Evolutionary conservation across 768 basidiomycete species (phyloP).

Genomic region (Jaapia argillacea): DNA sequence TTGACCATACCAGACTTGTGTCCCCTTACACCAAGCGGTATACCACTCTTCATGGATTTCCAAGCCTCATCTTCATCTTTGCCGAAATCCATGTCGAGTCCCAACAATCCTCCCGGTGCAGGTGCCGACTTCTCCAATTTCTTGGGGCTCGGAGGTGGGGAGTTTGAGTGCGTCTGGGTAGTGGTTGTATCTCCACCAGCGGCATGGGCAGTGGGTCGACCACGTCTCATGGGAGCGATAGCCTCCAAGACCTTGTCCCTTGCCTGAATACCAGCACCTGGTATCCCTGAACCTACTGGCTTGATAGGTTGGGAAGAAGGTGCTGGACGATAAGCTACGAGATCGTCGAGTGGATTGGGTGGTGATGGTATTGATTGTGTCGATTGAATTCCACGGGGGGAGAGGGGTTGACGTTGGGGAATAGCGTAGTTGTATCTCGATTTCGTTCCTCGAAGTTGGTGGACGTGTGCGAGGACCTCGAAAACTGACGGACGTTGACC

Average conservation of each 20-base stretch:
- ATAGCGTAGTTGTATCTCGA: constrained; percentile 66
- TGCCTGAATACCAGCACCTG: constrained; percentile 52
- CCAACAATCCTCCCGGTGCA: not conserved
- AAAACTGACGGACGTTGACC: constrained; percentile 80
- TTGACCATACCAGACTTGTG: constrained; percentile 18
- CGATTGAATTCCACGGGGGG: constrained; percentile 17
- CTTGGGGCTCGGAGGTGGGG: not conserved
- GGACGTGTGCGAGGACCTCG: constrained; percentile 75
- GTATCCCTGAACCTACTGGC: constrained; percentile 18
- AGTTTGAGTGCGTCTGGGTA: not conserved
- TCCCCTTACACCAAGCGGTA: constrained; percentile 7
- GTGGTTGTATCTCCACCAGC: not conserved
- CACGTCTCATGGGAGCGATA: constrained; percentile 70
- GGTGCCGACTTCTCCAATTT: not conserved
- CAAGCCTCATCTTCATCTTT: constrained; percentile 38
- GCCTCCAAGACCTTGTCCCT: constrained; percentile 74
- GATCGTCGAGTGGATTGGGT: constrained; percentile 22
- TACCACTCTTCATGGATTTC: constrained; percentile 26
- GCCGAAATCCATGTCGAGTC: constrained; percentile 15
- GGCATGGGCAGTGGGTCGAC: constrained; percentile 34
- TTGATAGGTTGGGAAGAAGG: constrained; percentile 26
- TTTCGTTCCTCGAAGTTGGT: constrained; percentile 79
- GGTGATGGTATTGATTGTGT: constrained; percentile 14
- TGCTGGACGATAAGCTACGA: constrained; percentile 27
- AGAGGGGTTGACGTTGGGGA: constrained; percentile 38